These are phyloP conservation scores for Primulina eburnea DNA, from an alignment of 257 asterid genomes.

Conservation along the genomic window DNA sequence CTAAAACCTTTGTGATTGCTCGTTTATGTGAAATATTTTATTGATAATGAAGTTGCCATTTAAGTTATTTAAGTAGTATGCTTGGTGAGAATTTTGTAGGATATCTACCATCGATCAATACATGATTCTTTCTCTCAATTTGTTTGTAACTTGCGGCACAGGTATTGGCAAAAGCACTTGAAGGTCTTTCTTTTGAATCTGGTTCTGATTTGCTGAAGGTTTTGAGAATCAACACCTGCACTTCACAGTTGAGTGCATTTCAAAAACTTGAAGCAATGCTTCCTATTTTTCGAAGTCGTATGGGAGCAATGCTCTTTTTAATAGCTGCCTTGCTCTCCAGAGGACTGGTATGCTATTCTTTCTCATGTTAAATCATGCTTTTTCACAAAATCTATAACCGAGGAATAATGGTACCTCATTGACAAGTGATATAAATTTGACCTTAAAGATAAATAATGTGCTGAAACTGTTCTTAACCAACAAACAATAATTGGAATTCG, in stretches of 20 bases:
- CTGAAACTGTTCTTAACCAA: background rate
- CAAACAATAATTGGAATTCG: background rate
- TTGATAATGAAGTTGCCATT: background rate
- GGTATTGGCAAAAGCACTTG: constrained; percentile 69
- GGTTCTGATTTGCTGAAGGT: constrained; percentile 67
- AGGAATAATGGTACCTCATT: background rate
- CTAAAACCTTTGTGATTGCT: constrained; percentile 6
- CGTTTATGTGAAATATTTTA: background rate
- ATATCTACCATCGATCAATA: background rate
- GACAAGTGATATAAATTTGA: background rate
- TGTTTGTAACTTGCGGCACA: constrained; percentile 21
- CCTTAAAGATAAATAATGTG: background rate
- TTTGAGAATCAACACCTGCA: constrained; percentile 58
- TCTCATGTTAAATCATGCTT: background rate
- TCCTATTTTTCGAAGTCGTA: constrained; percentile 80
- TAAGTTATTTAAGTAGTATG: background rate
- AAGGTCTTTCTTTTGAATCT: constrained; percentile 73
- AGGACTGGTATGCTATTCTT: constrained; percentile 63
- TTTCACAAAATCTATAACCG: background rate
- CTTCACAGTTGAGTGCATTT: constrained; percentile 50
- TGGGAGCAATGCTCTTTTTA: constrained; percentile 93
- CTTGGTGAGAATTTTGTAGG: constrained; percentile 17
- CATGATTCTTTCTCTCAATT: background rate
- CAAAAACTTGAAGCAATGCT: constrained; percentile 68
- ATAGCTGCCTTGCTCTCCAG: constrained; percentile 92